Evolutionary conservation across 148 eudicot genomes (phyloP), one percentile per base, ranked within the genome.

Genomic region (Amaranthus hypochondriacus): DNA sequence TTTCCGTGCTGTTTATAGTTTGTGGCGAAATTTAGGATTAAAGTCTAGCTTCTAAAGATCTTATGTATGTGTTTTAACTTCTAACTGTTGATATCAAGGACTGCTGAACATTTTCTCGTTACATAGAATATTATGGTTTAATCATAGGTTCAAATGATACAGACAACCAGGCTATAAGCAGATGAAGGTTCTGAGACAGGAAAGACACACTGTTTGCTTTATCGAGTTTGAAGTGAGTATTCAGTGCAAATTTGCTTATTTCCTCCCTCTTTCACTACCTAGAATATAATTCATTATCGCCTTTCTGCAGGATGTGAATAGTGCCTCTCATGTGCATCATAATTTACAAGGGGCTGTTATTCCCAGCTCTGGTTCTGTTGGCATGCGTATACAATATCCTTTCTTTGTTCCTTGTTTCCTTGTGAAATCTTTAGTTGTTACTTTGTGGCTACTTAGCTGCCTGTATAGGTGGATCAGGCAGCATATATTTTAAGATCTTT

Each of bases 341-440:
- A 79, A 70, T 77, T 77, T 95, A 79, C 99, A 95, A 81, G 99
- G 99, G 62, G 99, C 97, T 73, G 92, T 95, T 66, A 90, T 95
- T 80, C 99, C 97, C 44, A 95, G 99, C 71, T 92, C 96, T 77
- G 96, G 96, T 77, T 88, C 99, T 61, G 85, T 95, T 83, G 99
- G 99, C 81, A 95, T 95, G 99, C 88, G 99, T 58, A 95, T 95
- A 85, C 99, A 95, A 92, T 95, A 95, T 95, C 97, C 99, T 95
- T 90, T 71, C 39, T 28, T 61, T 51, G 13, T 76, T 53, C 62
- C 71, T 68, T 44, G 9, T 56, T 48, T 48, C 44, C 12, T 50
- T 62, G 56, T 72, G 74, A 21, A 72, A 50, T 62, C 49, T 21
- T 50, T 43, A 42, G 55, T 50, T 28, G 56, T 21, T 28, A 28